Evolutionary conservation across 768 basidiomycete species (phyloP), one percentile per base, ranked within the genome.

Genomic region (Leccinum subtestaceum): DNA sequence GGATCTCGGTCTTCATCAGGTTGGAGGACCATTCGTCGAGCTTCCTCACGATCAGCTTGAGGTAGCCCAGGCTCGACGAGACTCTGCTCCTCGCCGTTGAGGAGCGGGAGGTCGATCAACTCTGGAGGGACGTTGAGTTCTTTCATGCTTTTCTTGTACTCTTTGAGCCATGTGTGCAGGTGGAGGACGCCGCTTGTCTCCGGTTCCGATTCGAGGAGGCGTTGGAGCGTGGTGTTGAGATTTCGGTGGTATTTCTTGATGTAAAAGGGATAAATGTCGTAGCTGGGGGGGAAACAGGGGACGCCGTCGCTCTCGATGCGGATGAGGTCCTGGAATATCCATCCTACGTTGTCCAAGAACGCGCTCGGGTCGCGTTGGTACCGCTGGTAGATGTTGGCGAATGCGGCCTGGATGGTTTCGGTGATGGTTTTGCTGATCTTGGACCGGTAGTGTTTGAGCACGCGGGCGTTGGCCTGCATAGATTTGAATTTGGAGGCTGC

Each of bases 1-100:
- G 79, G 21, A 90, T 76, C 71, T 98, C 96, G 17, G 91, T 89
- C 70, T 86, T 89, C 90, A 97, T 95, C 55, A 98, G 80, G 72
- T 97, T 98, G 49, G 81, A 75, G 6, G 93, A 89, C 97, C 97
- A 99, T 72, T 99, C 96, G 73, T 98, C 95, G 53, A 98, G 86
- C 73, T 98, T 98, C 73, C 82, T 84, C 70, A 97, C 85, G 73
- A 99, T 95, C 60, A 98, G 82, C 63, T 87, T 85, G 54, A 97
- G 85, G 75, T 99, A 99, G 67, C 95, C 94, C n/a, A n/a, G n/a
- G 21, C 65, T 99, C 96, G 65, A 98, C 95, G 58, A 99, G 82
- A 29, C 78, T 78, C 71, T 97, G 93, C 68, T 96, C 94, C 71
- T 95, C 94, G 58, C 97, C 96, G 59, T 94, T 95, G 34, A 99